These are phyloP conservation scores for Lactarius hengduanensis DNA, from an alignment of 768 basidiomycete genomes.

Conservation along the genomic window DNA sequence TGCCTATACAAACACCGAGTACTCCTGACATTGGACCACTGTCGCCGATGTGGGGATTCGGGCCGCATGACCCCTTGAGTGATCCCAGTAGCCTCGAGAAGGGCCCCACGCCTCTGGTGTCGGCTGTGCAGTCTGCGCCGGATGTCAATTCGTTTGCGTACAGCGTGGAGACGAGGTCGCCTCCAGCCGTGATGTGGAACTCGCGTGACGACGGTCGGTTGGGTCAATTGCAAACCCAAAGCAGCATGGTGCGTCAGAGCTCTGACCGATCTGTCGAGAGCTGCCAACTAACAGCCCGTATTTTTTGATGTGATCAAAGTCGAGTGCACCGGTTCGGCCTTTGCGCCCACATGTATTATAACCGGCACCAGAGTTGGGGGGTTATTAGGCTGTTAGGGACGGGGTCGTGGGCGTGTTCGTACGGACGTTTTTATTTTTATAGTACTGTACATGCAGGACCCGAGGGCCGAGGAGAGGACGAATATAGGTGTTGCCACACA, in stretches of 20 bases:
- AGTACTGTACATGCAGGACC: background rate
- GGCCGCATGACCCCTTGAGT: background rate
- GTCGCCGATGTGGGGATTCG: background rate
- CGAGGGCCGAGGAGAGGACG: background rate
- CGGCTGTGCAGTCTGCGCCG: background rate
- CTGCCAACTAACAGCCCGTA: background rate
- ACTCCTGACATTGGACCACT: background rate
- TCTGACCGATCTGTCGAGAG: constrained; percentile 6
- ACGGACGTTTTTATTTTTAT: background rate
- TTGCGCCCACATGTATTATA: background rate
- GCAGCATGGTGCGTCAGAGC: constrained; percentile 9
- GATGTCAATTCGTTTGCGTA: background rate
- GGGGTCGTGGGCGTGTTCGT: background rate
- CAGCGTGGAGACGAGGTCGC: background rate
- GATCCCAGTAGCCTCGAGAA: constrained; percentile 12
- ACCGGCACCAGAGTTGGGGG: background rate
- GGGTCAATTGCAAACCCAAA: constrained; percentile 3
- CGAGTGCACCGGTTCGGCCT: background rate
- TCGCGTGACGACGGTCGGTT: background rate
- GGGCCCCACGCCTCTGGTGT: background rate
- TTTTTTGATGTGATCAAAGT: constrained; percentile 13
- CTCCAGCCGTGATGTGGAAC: background rate
- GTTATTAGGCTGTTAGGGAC: background rate
- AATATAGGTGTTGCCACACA: background rate
- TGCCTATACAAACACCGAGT: constrained; percentile 19